A percentile compares a stretch with the other conserved stretches of the same genome.
phyloP scores from a whole-genome alignment of 164 flowering plant genomes.

The Annona cherimola region DNA sequence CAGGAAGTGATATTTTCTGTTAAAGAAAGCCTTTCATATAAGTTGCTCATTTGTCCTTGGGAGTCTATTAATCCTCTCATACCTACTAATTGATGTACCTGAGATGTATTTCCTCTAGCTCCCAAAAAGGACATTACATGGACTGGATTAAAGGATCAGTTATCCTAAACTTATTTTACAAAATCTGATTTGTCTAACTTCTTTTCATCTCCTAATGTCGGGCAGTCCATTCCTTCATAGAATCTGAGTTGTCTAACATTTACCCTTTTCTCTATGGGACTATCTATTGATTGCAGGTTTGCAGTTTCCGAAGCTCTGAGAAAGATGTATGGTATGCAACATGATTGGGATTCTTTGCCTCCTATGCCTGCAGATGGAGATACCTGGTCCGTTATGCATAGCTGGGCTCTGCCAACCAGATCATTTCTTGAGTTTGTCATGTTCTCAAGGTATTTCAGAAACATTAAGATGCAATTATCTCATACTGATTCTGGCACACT shows the following conservation, averaged over 20 bases:
- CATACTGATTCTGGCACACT: not conserved
- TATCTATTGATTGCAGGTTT: constrained; percentile 38
- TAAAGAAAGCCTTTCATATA: no score
- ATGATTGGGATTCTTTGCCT: constrained; percentile 55
- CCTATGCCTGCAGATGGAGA: constrained; percentile 84
- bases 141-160: no score
- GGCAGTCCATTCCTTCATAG: not conserved
- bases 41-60: no score
- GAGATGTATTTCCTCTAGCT: no score
- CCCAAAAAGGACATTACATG: no score
- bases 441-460: constrained; percentile 73
- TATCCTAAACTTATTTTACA: no score
- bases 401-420: constrained; percentile 88
- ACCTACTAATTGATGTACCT: no score
- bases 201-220: no score
- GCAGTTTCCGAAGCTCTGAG: constrained; percentile 72
- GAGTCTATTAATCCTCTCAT: no score
- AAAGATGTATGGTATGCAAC: constrained; percentile 67
- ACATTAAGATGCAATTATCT: not conserved
- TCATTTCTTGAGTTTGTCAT: constrained; percentile 92
- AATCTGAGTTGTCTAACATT: not conserved
- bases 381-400: constrained; percentile 90
- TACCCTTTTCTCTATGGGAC: not conserved
- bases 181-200: no score
- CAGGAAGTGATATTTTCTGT: no score